Base-by-base conservation (phyloP, 2,329 filamentous ascomycete genomes). In the Cladorrhinum sp. region DNA sequence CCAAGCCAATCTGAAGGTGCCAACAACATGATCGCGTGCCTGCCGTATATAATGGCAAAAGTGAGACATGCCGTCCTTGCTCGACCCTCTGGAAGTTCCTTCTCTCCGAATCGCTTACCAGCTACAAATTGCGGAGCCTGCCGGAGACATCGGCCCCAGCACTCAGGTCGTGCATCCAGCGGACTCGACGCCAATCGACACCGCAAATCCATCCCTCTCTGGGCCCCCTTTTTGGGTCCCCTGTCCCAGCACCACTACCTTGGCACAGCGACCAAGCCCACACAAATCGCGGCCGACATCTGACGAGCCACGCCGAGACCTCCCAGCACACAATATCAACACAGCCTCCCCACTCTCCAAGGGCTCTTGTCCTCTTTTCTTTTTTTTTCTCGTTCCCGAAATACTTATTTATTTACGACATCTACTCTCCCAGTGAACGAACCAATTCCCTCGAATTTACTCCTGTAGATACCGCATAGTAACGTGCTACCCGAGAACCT, bases 171-270 rank as follows among this genome's bases (percentile, higher is more conserved):
- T 56, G 36, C 53, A 56, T 24, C 38, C 38, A 52, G 53, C 49
- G 36, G 59, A 51, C 48, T 45, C 23, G 48, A 54, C 41, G 38
- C 56, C 56, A 50, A 53, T 64, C 63, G 62, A 64, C 64, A 65
- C 64, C 64, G 62, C 62, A 65, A 64, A 62, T 60, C 62, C 59
- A 58, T 55, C 59, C 60, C 36, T 58, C 41, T 59, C 53, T 22
- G 50, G 36, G 29, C 52, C 53, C 53, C 53, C 38, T 16, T 48
- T 56, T 49, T n/a, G 2, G 3, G 8, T 6, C 50, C 57, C 29
- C 27, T 22, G 48, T 51, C 63, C 63, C 23, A 32, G 63, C 41
- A 23, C 49, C 25, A 58, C 23, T 9, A 8, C 22, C 62, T 64
- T 60, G 59, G 61, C 62, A 41, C 45, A 23, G 24, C 41, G 45